Conservation (phyloP, 257 asterid species). For the Solanum virginianum region DNA sequence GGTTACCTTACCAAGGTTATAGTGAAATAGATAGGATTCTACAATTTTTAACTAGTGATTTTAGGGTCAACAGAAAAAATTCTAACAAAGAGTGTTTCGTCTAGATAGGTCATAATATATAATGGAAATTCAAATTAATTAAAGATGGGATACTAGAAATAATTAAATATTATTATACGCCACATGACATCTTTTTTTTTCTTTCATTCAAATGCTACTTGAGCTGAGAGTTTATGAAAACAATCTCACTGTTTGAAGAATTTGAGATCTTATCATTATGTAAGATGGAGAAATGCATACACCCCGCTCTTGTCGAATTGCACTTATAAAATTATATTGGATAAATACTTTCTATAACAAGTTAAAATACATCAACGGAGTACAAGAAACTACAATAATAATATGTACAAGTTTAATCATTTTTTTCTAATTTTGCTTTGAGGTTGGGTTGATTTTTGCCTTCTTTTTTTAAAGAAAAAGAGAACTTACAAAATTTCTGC, state of each 20-base stretch:
- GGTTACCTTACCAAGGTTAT: background rate
- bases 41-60: background rate
- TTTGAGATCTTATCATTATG: too few species aligned
- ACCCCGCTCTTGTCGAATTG: rapidly evolving
- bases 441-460: background rate
- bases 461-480: too few species aligned
- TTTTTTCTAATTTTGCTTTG: background rate
- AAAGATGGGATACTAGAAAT: background rate
- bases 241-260: too few species aligned
- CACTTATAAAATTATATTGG: background rate
- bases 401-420: background rate
- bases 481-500: conserved; percentile 55
- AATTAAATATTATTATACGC: background rate
- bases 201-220: background rate
- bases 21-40: rapidly evolving
- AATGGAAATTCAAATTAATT: background rate
- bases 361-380: background rate
- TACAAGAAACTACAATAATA: background rate
- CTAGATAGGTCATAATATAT: background rate
- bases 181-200: background rate
- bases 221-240: background rate
- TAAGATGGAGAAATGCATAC: too few species aligned
- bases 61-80: background rate
- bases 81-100: background rate
- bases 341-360: background rate